Conservation (phyloP, 148 eudicot genomes). For the Fagopyrum tataricum region DNA sequence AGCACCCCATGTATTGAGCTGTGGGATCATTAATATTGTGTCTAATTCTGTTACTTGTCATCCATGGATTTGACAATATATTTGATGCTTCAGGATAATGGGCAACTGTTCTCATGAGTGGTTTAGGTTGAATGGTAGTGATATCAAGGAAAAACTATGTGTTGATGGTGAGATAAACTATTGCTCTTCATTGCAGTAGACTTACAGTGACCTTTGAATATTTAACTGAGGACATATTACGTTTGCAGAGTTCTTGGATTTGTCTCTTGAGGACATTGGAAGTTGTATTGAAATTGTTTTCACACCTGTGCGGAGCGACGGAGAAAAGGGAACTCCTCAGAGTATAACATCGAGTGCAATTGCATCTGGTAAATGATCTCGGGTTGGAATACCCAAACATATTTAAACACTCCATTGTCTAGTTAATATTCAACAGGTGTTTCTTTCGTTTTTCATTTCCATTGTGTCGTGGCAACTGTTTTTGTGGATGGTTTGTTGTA, state of each 20-base stretch:
- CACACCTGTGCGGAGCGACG: constrained; percentile 85
- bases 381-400: not conserved
- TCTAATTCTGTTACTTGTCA: not conserved
- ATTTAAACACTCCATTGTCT: not conserved
- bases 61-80: not conserved
- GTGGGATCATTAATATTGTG: not conserved
- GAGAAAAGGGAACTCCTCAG: constrained; percentile 45
- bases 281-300: constrained; percentile 55
- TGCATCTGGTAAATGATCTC: constrained; percentile 58
- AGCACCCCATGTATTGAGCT: not conserved
- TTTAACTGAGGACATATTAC: not conserved
- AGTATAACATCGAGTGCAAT: constrained; percentile 48
- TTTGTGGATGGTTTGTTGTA: not conserved
- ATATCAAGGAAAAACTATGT: constrained; percentile 52
- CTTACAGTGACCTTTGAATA: not conserved
- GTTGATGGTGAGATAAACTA: constrained; percentile 41
- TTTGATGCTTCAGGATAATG: constrained; percentile 45
- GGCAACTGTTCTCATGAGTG: constrained; percentile 80
- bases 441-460: not conserved
- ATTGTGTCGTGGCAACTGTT: not conserved
- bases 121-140: constrained; percentile 63
- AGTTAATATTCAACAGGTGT: constrained; percentile 1
- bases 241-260: constrained; percentile 60
- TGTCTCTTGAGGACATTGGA: constrained; percentile 73
- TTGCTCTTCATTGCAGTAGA: not conserved